Evolutionary conservation across 1,284 basidiomycete species (phyloP).

Genomic region (Cutaneotrichosporon cavernicola): DNA sequence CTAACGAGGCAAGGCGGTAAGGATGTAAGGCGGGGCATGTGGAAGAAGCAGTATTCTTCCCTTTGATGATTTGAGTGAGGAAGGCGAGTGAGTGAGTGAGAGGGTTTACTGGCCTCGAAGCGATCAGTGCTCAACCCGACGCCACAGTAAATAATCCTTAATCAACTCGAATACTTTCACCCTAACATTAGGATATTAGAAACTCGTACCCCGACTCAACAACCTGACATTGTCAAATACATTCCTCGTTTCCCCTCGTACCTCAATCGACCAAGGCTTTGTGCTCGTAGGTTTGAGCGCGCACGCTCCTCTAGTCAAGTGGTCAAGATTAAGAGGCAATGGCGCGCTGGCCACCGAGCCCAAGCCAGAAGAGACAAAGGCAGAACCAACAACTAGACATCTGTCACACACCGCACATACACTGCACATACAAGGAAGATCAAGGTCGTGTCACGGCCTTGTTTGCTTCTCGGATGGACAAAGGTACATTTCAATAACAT

Average conservation of each 20-base stretch:
- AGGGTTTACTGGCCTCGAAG: not conserved
- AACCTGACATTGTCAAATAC: too few relatives aligned
- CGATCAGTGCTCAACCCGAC: constrained; percentile 8
- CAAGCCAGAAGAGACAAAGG: too few relatives aligned
- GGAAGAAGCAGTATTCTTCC: not conserved
- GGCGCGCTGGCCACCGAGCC: not conserved
- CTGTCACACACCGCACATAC: too few relatives aligned
- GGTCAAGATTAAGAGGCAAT: not conserved
- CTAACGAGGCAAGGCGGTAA: not conserved
- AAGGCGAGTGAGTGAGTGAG: not conserved
- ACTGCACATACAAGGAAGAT: not conserved
- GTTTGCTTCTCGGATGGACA: too few relatives aligned
- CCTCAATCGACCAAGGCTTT: not conserved
- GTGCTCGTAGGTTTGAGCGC: not conserved
- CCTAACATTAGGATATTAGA: too few relatives aligned
- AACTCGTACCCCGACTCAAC: too few relatives aligned
- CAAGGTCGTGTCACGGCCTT: too few relatives aligned
- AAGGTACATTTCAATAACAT: too few relatives aligned
- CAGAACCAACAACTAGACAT: too few relatives aligned
- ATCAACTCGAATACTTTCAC: too few relatives aligned
- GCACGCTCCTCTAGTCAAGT: not conserved
- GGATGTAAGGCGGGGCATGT: not conserved
- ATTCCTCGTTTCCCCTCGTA: too few relatives aligned
- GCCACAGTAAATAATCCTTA: not conserved
- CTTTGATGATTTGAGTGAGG: not conserved